Percentiles rank a stretch among this genome's conserved stretches.
Evolutionary conservation across 1,139 yeast species (phyloP).

Genomic region (Kodamaea plutei): DNA sequence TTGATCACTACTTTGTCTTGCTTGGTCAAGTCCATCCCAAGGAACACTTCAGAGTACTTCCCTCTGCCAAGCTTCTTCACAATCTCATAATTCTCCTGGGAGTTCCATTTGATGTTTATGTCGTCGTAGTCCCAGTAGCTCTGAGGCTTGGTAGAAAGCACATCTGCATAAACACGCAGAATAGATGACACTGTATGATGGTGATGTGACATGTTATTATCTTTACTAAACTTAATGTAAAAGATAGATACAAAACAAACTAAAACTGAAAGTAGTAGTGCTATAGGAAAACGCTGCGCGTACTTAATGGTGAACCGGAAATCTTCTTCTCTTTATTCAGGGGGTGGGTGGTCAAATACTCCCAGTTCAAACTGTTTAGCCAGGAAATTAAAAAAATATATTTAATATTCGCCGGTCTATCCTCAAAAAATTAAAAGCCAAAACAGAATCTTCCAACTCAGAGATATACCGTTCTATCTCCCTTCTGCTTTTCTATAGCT

Average conservation of each 20-base stretch:
- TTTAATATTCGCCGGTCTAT: too few relatives aligned
- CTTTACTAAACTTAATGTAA: slow-evolving; percentile 2
- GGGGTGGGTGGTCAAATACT: not conserved
- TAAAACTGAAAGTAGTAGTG: slow-evolving; percentile 9
- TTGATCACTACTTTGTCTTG: slow-evolving; percentile 70
- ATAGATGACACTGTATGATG: slow-evolving; percentile 27
- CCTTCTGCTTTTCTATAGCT: too few relatives aligned
- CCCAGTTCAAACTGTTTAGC: too few relatives aligned
- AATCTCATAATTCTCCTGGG: slow-evolving; percentile 46
- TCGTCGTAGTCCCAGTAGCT: slow-evolving; percentile 49
- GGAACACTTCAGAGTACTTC: slow-evolving; percentile 46
- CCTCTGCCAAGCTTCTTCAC: slow-evolving; percentile 46
- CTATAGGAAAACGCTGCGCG: slow-evolving; percentile 8
- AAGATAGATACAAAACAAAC: slow-evolving; percentile 8
- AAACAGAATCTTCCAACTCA: too few relatives aligned
- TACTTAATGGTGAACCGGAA: slow-evolving; percentile 2
- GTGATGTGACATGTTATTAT: slow-evolving; percentile 10
- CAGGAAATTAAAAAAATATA: too few relatives aligned
- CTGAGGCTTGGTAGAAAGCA: slow-evolving; percentile 39
- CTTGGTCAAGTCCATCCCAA: slow-evolving; percentile 60
- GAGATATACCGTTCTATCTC: too few relatives aligned
- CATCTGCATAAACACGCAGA: slow-evolving; percentile 43
- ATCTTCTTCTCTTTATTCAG: not conserved
- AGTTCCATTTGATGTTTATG: slow-evolving; percentile 42
- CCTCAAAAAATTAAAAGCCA: too few relatives aligned